phyloP scores from a whole-genome alignment of 2,329 filamentous ascomycete species.

The Clarireedia homoeocarpa region DNA sequence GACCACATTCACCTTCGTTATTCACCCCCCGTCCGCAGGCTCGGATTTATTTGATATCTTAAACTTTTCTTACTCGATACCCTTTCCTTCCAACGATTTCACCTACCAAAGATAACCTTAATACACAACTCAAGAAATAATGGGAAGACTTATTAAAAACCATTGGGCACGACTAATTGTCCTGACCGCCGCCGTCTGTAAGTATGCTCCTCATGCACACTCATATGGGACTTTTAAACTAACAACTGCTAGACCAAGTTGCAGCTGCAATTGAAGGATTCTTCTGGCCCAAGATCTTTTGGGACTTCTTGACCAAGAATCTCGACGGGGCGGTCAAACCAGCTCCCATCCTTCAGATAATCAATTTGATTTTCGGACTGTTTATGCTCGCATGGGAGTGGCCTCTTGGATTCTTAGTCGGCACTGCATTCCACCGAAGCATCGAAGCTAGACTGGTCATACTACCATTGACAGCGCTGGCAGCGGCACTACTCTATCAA shows the following conservation, averaged over 20 bases:
- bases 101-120: constrained; percentile 40
- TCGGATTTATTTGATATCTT: constrained; percentile 39
- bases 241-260: constrained; percentile 64
- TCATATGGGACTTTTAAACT: constrained; percentile 6
- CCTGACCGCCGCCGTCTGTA: constrained; percentile 64
- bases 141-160: constrained; percentile 99
- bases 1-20: constrained; percentile 28
- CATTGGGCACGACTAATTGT: constrained; percentile 95
- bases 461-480: constrained; percentile 69
- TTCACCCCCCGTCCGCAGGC: constrained; percentile 38
- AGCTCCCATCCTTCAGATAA: constrained; percentile 77
- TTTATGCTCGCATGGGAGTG: constrained; percentile 82
- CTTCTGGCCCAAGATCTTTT: constrained; percentile 99
- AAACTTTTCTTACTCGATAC: constrained; percentile 24
- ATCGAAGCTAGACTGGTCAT: constrained; percentile 79
- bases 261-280: constrained; percentile 76
- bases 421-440: constrained; percentile 71
- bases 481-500: constrained; percentile 78
- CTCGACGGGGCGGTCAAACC: constrained; percentile 82
- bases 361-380: constrained; percentile 80
- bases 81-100: constrained; percentile 22
- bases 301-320: constrained; percentile 89
- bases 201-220: constrained; percentile 16
- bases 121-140: constrained; percentile 32
- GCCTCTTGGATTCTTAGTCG: constrained; percentile 72